Base-by-base conservation (phyloP, 2,329 filamentous ascomycete species). In the Ophiognomonia clavigignenti-juglandacearum region DNA sequence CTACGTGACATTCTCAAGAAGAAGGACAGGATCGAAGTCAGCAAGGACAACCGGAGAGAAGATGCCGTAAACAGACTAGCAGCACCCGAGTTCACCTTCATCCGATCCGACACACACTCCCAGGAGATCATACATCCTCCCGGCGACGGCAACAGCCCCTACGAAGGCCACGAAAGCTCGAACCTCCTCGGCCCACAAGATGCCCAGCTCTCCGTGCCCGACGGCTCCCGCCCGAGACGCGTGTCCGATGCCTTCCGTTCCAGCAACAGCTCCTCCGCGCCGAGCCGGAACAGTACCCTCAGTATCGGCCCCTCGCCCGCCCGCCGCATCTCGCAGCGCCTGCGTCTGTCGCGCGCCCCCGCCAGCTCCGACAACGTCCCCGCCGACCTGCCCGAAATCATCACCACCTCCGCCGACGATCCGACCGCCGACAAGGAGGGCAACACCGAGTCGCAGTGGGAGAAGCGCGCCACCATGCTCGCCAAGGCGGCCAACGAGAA, bases 391-490 rank as follows among this genome's bases (percentile, higher is more conserved):
- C 91, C 91, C 19, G 83, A 84, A 52, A 88, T 96, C 48, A 69
- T 74, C 42, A 61, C 60, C 63, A 68, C 55, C 63, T 64, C 69
- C 54, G 62, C 68, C 53, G 72, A 73, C 56, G 72, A 73, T 56
- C 67, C 64, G 49, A 68, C 74, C 54, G 74, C 77, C 22, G 69
- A 72, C 43, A 62, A 56, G 49, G 68, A 68, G 38, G 64, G 58
- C 29, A 31, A 31, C 36, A 60, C 64, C 51, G 86, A 95, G 71
- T 80, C 81, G 50, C 78, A 86, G 67, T 98, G 93, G 93, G 93
- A 97, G 74, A 85, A 87, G 70, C 78, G 92, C 51, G 93, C 93
- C 23, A 96, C 91, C n/a, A 80, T 95, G 50, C 72, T 97, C 54
- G 92, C 88, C 38, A 47, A 43, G 35, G 39, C 51, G 16, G 51